Percentiles rank a stretch among this genome's conserved stretches.
Evolutionary conservation across 768 basidiomycete genomes (phyloP).

Genomic region (Dioszegia hungarica): DNA sequence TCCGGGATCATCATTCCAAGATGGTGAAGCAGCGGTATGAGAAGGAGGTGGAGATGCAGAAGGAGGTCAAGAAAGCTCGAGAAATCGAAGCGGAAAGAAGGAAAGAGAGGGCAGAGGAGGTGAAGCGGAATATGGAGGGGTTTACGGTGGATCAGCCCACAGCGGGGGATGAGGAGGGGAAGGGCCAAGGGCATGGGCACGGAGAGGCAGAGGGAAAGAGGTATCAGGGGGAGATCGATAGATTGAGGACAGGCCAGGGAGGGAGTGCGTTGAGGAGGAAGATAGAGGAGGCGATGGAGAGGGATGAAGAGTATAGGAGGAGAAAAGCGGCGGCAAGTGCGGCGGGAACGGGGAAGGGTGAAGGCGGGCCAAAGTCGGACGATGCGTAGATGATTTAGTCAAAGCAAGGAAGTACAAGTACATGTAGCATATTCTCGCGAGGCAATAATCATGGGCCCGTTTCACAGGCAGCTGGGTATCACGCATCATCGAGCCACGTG

Average conservation of each 20-base stretch:
- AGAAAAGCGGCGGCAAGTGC: background rate
- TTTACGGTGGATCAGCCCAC: slow-evolving; percentile 72
- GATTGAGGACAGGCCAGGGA: background rate
- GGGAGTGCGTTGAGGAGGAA: slow-evolving; percentile 2
- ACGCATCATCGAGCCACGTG: no score
- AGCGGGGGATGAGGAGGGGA: slow-evolving; percentile 58
- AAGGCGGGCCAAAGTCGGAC: background rate
- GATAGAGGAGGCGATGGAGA: slow-evolving; percentile 7
- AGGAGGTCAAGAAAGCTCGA: slow-evolving; percentile 11
- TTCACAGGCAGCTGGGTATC: no score
- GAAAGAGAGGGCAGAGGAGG: slow-evolving; percentile 15
- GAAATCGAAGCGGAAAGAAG: slow-evolving; percentile 22
- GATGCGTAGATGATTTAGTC: no score
- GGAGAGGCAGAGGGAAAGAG: background rate
- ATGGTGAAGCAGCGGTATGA: slow-evolving; percentile 12
- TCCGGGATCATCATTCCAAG: slow-evolving; percentile 17
- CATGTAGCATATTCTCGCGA: no score
- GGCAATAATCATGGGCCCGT: no score
- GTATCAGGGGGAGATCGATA: background rate
- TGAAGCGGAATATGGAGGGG: slow-evolving; percentile 76
- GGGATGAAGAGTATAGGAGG: slow-evolving; percentile 6
- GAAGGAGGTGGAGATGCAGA: slow-evolving; percentile 14
- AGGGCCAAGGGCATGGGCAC: background rate
- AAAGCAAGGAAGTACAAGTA: no score
- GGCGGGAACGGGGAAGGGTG: background rate